Evolutionary conservation across 352 stramenopile genomes (phyloP).

Genomic region (Peronospora farinosa): DNA sequence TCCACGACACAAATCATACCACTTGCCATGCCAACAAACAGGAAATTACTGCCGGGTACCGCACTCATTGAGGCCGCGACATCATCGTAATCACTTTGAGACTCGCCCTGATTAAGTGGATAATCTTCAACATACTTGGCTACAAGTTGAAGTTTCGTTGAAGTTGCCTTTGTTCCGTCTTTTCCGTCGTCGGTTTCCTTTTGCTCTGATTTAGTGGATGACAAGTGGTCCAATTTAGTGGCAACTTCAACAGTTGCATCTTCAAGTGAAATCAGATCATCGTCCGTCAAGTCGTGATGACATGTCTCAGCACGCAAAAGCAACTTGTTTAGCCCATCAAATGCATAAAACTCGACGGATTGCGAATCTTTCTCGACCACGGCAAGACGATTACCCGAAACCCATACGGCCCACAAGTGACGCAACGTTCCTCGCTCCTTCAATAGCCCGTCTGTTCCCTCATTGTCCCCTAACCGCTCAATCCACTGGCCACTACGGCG

Average conservation of each 20-base stretch:
- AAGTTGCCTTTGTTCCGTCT: slow-evolving; percentile 11
- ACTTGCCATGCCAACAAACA: slow-evolving; percentile 74
- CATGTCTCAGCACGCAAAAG: slow-evolving; percentile 15
- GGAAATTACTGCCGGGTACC: slow-evolving; percentile 43
- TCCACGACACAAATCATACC: slow-evolving; percentile 66
- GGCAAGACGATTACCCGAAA: slow-evolving; percentile 46
- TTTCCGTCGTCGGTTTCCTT: slow-evolving; percentile 11
- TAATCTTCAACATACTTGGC: slow-evolving; percentile 48
- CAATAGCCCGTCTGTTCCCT: slow-evolving; percentile 2
- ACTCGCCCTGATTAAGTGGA: slow-evolving; percentile 50
- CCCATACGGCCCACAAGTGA: slow-evolving; percentile 50
- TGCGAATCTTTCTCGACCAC: slow-evolving; percentile 55
- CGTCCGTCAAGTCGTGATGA: background rate
- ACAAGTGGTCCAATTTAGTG: slow-evolving; percentile 20
- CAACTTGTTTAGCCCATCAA: slow-evolving; percentile 41
- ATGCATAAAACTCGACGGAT: slow-evolving; percentile 65
- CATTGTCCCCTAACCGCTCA: slow-evolving; percentile 6
- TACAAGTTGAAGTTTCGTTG: slow-evolving; percentile 18
- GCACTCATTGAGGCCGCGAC: slow-evolving; percentile 40
- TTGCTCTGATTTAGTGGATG: slow-evolving; percentile 12
- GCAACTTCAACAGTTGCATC: slow-evolving; percentile 6
- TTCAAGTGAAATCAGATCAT: background rate
- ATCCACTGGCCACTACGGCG: slow-evolving; percentile 27
- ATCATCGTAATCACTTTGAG: slow-evolving; percentile 40
- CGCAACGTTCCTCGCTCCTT: slow-evolving; percentile 23